A percentile compares a stretch with the other conserved stretches of the same genome.
phyloP scores from a whole-genome alignment of 2,329 filamentous ascomycete genomes.

The Furcasterigmium furcatum region DNA sequence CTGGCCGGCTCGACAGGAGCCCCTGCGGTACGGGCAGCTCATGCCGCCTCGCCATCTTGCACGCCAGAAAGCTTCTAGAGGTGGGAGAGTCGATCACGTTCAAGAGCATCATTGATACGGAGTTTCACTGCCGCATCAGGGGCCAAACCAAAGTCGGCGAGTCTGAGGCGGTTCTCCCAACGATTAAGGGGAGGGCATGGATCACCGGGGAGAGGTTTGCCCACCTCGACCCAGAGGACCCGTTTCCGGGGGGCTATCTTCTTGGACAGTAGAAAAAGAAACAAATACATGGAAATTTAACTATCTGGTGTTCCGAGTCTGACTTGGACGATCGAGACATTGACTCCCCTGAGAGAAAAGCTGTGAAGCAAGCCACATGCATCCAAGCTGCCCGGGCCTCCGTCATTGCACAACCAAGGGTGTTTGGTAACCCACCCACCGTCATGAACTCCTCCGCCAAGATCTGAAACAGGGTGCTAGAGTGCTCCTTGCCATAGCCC shows the following conservation, averaged over 20 bases:
- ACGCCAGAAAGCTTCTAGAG: slow-evolving; percentile 32
- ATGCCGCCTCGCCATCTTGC: slow-evolving; percentile 37
- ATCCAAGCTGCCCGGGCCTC: too few relatives aligned
- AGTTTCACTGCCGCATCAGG: slow-evolving; percentile 34
- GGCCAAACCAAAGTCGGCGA: slow-evolving; percentile 29
- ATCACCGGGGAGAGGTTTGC: slow-evolving; percentile 40
- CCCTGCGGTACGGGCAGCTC: slow-evolving; percentile 42
- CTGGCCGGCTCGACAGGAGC: slow-evolving; percentile 40
- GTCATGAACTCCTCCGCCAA: too few relatives aligned
- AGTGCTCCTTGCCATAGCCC: too few relatives aligned
- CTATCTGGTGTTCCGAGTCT: too few relatives aligned
- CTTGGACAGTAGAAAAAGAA: too few relatives aligned
- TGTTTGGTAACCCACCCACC: too few relatives aligned
- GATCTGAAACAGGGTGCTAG: too few relatives aligned
- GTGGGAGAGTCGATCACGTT: slow-evolving; percentile 32
- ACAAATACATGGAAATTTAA: too few relatives aligned
- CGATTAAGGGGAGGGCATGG: slow-evolving; percentile 39
- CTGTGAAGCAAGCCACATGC: too few relatives aligned
- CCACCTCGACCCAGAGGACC: slow-evolving; percentile 38
- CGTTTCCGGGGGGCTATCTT: slow-evolving; percentile 37
- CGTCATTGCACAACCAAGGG: too few relatives aligned
- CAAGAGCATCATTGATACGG: slow-evolving; percentile 36
- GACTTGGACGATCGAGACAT: too few relatives aligned
- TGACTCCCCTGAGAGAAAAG: too few relatives aligned
- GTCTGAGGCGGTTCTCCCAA: slow-evolving; percentile 34